Evolutionary conservation across 1,284 basidiomycete genomes (phyloP).

Genomic region (Xerocomus subilludens): DNA sequence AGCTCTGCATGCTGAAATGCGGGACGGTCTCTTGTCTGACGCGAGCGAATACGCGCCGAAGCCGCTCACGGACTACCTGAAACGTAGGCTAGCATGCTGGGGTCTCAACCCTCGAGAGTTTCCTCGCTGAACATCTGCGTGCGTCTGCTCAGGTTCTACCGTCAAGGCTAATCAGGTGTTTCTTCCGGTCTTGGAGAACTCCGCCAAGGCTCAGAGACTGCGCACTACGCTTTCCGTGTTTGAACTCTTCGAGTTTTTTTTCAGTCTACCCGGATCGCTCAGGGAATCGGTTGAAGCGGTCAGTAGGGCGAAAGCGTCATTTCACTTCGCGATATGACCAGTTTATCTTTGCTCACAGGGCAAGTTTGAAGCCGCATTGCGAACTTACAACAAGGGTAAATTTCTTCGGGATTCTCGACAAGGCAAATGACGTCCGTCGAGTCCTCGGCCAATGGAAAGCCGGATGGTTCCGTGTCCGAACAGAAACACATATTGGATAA

Average conservation of each 20-base stretch:
- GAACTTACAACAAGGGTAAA: conserved; percentile 98
- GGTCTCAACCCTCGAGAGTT: background rate
- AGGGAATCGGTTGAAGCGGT: conserved; percentile 91
- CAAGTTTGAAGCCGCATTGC: conserved; percentile 91
- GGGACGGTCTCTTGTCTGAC: conserved; percentile 83
- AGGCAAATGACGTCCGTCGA: conserved; percentile 81
- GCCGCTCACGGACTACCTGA: conserved; percentile 84
- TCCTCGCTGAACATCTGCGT: conserved; percentile 14
- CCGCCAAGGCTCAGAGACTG: conserved; percentile 93
- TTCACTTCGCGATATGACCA: conserved; percentile 16
- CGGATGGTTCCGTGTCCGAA: conserved; percentile 72
- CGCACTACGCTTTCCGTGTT: conserved; percentile 95
- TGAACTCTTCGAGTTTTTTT: conserved; percentile 97
- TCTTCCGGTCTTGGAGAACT: conserved; percentile 95
- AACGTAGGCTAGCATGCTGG: conserved; percentile 64
- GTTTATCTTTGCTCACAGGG: conserved; percentile 64
- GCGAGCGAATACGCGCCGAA: conserved; percentile 86
- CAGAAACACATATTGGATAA: conserved; percentile 95
- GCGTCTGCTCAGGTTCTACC: conserved; percentile 69
- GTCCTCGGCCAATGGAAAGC: conserved; percentile 64
- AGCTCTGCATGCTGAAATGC: conserved; percentile 96
- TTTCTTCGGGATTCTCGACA: conserved; percentile 89
- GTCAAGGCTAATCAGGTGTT: conserved; percentile 96
- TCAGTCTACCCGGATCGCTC: conserved; percentile 95
- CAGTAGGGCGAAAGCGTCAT: conserved; percentile 47